phyloP scores from a whole-genome alignment of 345 rosid species.

The Salix caprea region DNA sequence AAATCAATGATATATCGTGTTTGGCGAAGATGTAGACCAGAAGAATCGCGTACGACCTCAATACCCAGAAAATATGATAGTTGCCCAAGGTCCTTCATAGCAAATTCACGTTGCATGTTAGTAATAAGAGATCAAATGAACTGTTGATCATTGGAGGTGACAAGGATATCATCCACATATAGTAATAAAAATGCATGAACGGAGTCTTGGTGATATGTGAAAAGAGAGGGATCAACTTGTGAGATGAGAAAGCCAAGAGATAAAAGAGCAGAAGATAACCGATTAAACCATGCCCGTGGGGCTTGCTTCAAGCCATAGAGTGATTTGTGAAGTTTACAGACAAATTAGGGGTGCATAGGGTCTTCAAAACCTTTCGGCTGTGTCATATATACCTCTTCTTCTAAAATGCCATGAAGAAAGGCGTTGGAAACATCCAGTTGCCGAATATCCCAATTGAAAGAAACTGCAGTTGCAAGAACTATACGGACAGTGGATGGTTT shows the following conservation, averaged over 20 bases:
- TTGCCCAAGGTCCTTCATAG: neutral
- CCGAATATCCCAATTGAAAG: no score
- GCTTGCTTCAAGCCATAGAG: neutral
- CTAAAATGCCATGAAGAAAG: neutral
- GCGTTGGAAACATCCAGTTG: no score
- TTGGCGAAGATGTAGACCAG: neutral
- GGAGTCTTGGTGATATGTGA: no score
- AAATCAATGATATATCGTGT: neutral
- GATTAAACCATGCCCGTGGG: neutral
- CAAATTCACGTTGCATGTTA: no score
- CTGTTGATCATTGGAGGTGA: neutral
- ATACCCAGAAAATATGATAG: neutral
- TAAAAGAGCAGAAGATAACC: accelerated
- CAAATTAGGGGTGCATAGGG: neutral
- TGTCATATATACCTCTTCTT: neutral
- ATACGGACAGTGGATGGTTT: no score
- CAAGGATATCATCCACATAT: neutral
- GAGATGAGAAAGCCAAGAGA: neutral
- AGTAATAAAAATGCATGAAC: no score
- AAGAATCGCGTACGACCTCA: no score
- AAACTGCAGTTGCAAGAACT: no score
- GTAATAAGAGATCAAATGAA: neutral
- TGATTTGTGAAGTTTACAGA: neutral
- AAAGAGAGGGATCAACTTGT: neutral
- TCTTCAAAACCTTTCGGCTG: neutral